phyloP scores from a whole-genome alignment of 1,284 basidiomycete species.

The Pseudozyma sp. region DNA sequence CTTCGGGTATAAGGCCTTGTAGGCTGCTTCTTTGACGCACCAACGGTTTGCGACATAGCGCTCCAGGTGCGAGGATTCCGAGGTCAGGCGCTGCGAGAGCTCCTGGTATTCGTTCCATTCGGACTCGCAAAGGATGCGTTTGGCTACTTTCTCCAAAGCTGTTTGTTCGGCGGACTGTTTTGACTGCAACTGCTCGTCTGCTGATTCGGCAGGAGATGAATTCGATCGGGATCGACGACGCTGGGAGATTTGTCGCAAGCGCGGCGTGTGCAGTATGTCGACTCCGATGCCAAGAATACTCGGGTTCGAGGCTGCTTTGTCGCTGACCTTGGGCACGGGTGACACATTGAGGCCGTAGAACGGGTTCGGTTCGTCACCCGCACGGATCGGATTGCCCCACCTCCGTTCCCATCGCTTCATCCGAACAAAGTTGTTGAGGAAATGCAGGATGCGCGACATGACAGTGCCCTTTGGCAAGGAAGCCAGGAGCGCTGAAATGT shows the following conservation, averaged over 20 bases:
- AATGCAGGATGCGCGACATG: constrained; percentile 52
- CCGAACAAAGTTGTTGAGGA: constrained; percentile 61
- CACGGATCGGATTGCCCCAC: constrained; percentile 67
- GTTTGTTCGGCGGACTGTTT: background rate
- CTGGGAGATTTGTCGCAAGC: constrained; percentile 39
- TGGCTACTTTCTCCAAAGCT: constrained; percentile 44
- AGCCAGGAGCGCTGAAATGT: constrained; percentile 63
- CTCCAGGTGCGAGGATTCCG: constrained; percentile 16
- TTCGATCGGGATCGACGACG: constrained; percentile 7
- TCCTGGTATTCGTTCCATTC: constrained; percentile 14
- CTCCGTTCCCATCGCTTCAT: constrained; percentile 63
- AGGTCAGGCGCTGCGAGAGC: constrained; percentile 9
- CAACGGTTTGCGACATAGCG: constrained; percentile 48
- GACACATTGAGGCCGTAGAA: constrained; percentile 57
- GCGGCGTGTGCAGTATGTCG: constrained; percentile 57
- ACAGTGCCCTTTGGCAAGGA: constrained; percentile 60
- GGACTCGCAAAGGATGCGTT: constrained; percentile 24
- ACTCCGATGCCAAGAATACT: constrained; percentile 63
- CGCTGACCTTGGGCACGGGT: constrained; percentile 10
- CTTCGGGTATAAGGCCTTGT: constrained; percentile 82
- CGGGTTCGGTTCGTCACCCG: constrained; percentile 65
- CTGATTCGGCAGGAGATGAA: background rate
- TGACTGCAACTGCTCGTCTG: background rate
- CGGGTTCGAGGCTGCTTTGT: background rate
- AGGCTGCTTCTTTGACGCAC: constrained; percentile 84